Conservation (phyloP, 495 filamentous ascomycete species). For the Aspergillus leporis region DNA sequence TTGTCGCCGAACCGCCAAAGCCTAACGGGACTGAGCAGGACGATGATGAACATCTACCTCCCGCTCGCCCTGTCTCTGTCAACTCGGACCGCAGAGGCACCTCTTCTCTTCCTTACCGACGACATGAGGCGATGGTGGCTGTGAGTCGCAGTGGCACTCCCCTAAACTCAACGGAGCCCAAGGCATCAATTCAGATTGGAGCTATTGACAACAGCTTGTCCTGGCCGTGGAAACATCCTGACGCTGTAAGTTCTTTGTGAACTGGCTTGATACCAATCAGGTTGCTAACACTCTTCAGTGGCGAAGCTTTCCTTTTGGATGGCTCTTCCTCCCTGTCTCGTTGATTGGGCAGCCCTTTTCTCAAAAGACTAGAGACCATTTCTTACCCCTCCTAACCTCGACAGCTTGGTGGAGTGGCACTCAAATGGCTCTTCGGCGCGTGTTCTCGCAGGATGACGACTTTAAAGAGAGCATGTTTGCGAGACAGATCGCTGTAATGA, state of each 20-base stretch:
- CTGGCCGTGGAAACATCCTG: slow-evolving; percentile 99
- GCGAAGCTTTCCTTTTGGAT: slow-evolving; percentile 95
- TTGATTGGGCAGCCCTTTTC: slow-evolving; percentile 96
- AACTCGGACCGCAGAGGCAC: slow-evolving; percentile 45
- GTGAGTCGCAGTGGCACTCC: slow-evolving; percentile 62
- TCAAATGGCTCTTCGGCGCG: slow-evolving; percentile 74
- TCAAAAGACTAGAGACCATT: slow-evolving; percentile 87
- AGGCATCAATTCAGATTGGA: slow-evolving; percentile 72
- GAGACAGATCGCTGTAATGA: slow-evolving; percentile 96
- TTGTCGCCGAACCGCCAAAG: slow-evolving; percentile 79
- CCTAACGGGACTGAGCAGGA: slow-evolving; percentile 52
- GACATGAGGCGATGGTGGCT: slow-evolving; percentile 83
- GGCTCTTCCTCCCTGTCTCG: slow-evolving; percentile 96
- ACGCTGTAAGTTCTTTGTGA: slow-evolving; percentile 61
- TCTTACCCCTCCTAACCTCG: slow-evolving; percentile 89
- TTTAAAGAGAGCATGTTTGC: slow-evolving; percentile 99
- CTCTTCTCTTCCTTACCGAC: slow-evolving; percentile 66
- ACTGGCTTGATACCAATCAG: not conserved
- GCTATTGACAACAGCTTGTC: slow-evolving; percentile 98
- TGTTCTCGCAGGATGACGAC: slow-evolving; percentile 89
- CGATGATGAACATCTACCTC: slow-evolving; percentile 54
- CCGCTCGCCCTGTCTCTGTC: slow-evolving; percentile 57
- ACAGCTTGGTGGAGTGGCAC: slow-evolving; percentile 97
- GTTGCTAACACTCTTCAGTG: slow-evolving; percentile 47
- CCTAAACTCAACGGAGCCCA: slow-evolving; percentile 42